These are phyloP conservation scores for Ricinus communis DNA, from an alignment of 345 rosid genomes.

Conservation along the genomic window DNA sequence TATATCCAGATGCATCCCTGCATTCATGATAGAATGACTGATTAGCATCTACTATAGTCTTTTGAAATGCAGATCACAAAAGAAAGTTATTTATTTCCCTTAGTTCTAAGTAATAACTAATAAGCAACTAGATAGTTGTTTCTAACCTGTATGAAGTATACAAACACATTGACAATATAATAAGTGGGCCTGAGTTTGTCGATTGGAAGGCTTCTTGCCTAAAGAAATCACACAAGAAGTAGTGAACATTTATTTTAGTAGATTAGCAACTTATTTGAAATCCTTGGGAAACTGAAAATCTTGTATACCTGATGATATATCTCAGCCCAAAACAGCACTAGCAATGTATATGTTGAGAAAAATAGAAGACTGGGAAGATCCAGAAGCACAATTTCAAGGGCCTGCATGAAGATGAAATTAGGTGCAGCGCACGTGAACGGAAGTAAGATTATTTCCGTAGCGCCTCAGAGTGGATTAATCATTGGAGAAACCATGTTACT, in stretches of 20 bases:
- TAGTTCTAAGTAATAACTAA: not conserved
- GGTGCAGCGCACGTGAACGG: too few species aligned
- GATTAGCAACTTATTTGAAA: not conserved
- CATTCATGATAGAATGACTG: slow-evolving; percentile 5
- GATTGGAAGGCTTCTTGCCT: slow-evolving; percentile 61
- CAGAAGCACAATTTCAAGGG: slow-evolving; percentile 47
- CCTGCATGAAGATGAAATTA: slow-evolving; percentile 31
- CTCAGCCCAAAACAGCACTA: slow-evolving; percentile 86
- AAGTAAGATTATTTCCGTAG: not conserved
- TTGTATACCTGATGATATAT: slow-evolving; percentile 69
- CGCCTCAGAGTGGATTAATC: slow-evolving; percentile 5
- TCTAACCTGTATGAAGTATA: slow-evolving; percentile 50
- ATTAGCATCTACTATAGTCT: not conserved
- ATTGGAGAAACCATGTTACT: not conserved
- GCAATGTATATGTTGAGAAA: slow-evolving; percentile 74
- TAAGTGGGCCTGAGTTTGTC: slow-evolving; percentile 56
- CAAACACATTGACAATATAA: slow-evolving; percentile 38
- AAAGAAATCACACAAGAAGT: slow-evolving; percentile 1
- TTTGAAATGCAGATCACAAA: not conserved
- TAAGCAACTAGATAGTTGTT: not conserved
- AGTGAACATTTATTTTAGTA: not conserved
- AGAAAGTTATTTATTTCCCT: not conserved
- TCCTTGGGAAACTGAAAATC: not conserved
- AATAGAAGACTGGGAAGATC: slow-evolving; percentile 75
- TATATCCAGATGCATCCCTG: slow-evolving; percentile 53